These are phyloP conservation scores for Xylaria longipes DNA, from an alignment of 495 filamentous ascomycete genomes.

Conservation along the genomic window DNA sequence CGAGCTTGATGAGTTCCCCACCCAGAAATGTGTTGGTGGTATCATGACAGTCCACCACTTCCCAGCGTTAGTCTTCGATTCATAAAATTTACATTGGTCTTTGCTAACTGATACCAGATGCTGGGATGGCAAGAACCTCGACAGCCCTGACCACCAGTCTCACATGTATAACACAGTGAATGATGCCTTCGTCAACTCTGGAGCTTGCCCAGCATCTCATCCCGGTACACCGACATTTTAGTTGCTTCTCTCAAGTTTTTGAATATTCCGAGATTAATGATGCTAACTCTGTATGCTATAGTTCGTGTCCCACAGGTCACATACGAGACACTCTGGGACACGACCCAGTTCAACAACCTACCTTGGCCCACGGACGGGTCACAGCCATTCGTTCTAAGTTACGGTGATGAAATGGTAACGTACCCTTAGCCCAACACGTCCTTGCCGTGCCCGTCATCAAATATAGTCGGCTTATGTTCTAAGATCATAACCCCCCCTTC, in stretches of 20 bases:
- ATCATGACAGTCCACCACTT: slow-evolving; percentile 63
- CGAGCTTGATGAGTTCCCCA: slow-evolving; percentile 56
- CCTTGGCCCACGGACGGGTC: slow-evolving; percentile 52
- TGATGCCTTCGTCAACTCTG: slow-evolving; percentile 52
- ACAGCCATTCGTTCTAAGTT: slow-evolving; percentile 54
- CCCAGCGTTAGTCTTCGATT: slow-evolving; percentile 47
- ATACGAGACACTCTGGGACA: slow-evolving; percentile 61
- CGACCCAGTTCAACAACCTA: slow-evolving; percentile 52
- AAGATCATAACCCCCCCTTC: no score
- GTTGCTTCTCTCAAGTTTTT: not conserved
- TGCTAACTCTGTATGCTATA: not conserved
- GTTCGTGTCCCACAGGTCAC: slow-evolving; percentile 56
- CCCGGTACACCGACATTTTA: slow-evolving; percentile 31
- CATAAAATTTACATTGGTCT: not conserved
- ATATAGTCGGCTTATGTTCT: no score
- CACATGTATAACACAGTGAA: slow-evolving; percentile 59
- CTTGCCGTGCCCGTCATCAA: no score
- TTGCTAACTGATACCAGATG: slow-evolving; percentile 37
- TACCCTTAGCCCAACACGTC: no score
- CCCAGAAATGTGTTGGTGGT: slow-evolving; percentile 50
- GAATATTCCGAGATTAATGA: not conserved
- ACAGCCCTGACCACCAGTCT: slow-evolving; percentile 61
- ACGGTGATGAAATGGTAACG: slow-evolving; percentile 47
- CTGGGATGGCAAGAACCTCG: slow-evolving; percentile 66
- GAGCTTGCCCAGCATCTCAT: slow-evolving; percentile 58